Evolutionary conservation across 2,329 filamentous ascomycete genomes (phyloP), one percentile per base, ranked within the genome.

Genomic region (Monilinia vaccinii-corymbosi): DNA sequence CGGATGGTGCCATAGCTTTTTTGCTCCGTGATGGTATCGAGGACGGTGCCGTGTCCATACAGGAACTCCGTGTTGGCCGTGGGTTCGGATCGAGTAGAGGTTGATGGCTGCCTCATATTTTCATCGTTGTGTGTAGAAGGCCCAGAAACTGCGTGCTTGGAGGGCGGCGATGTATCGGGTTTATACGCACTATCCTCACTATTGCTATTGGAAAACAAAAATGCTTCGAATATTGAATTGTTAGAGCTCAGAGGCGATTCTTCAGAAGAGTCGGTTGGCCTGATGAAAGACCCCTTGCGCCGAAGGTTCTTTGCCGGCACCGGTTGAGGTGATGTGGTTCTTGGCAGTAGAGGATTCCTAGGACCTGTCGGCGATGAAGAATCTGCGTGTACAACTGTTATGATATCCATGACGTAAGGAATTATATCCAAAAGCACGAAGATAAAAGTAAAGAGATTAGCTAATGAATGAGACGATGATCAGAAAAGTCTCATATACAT

Each of bases 21-120:
- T 64, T 75, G 72, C 66, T 77, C 75, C n/a, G 70, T 67, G 63
- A 77, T 77, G 16, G 75, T 74, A 23, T 71, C 68, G 1, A 77
- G 70, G 32, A 71, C 66, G 4, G 74, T 76, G 23, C 75, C 75
- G 59, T 71, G 67, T 23, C 75, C 75, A 62, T 77, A 77, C 2
- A 72, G 65, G 63, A 77, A 75, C 38, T 68, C 51, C 0, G 32
- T 56, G 25, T 21, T 56, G 38, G 32, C 31, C 40, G 18, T 50
- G 11, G 49, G 44, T n/a, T 52, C 38, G 25, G 40, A 57, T 32
- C 38, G 36, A 42, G 45, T 60, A 38, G 47, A 46, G 47, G 51
- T 32, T 50, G 60, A 45, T 23, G 42, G 36, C 36, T 56, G 51
- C 7, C 53, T 60, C n/a, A 50, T 28, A 16, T 59, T 59, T 53